These are phyloP conservation scores for Paecilomyces niveus DNA, from an alignment of 2,329 filamentous ascomycete genomes.

Conservation along the genomic window DNA sequence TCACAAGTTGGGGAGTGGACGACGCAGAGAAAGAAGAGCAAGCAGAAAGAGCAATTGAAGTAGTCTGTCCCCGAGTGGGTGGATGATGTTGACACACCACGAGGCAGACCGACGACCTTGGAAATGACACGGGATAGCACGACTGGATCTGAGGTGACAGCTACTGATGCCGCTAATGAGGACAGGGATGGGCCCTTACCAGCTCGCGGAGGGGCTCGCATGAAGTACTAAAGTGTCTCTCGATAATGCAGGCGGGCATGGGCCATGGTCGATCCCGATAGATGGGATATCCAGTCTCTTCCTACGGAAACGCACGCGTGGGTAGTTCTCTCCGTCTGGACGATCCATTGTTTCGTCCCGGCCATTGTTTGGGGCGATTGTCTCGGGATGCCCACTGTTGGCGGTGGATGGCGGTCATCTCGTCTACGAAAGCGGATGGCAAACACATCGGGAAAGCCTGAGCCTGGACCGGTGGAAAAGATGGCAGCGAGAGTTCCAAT, in stretches of 20 bases:
- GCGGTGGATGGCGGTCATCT: background rate
- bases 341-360: background rate
- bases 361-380: background rate
- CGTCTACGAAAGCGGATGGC: too few relatives aligned
- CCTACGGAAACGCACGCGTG: too few relatives aligned
- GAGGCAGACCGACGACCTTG: background rate
- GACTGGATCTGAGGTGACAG: background rate
- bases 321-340: too few relatives aligned
- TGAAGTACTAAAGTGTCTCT: background rate
- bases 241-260: background rate
- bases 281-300: too few relatives aligned
- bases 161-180: background rate
- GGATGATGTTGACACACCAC: background rate
- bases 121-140: background rate
- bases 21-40: background rate
- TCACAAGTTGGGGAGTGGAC: background rate
- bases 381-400: background rate
- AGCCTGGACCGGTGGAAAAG: too few relatives aligned
- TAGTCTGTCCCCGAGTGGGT: background rate
- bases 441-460: too few relatives aligned
- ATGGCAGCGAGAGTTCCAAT: too few relatives aligned
- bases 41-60: background rate
- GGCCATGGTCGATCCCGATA: background rate
- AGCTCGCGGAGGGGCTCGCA: background rate
- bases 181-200: background rate